Conservation (phyloP, 352 stramenopile species). For the Pythium monospermum region DNA sequence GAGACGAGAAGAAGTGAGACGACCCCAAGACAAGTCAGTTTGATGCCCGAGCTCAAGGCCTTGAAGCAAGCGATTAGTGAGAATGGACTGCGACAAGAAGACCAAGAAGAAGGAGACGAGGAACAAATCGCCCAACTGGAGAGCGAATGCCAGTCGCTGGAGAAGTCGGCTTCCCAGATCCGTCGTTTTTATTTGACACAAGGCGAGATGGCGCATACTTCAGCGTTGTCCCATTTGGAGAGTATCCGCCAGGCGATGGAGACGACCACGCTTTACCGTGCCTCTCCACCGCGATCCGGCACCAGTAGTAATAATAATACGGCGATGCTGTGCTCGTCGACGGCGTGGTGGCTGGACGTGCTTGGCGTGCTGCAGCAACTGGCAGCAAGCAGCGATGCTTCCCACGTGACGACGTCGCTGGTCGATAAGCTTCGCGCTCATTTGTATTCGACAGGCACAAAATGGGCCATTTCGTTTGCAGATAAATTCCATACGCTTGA, state of each 20-base stretch:
- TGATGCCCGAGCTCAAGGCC: slow-evolving; percentile 36
- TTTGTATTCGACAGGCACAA: slow-evolving; percentile 34
- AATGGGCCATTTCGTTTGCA: slow-evolving; percentile 43
- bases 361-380: slow-evolving; percentile 29
- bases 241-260: slow-evolving; percentile 3
- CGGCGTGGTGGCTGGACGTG: slow-evolving; percentile 45
- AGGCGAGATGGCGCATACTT: slow-evolving; percentile 8
- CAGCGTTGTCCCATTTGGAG: slow-evolving; percentile 4
- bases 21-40: slow-evolving; percentile 41
- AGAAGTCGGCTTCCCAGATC: slow-evolving; percentile 9
- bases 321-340: slow-evolving; percentile 32
- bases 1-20: no score
- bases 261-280: slow-evolving; percentile 3
- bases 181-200: slow-evolving; percentile 15
- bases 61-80: slow-evolving; percentile 26
- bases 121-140: slow-evolving; percentile 25
- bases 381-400: not conserved
- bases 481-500: slow-evolving; percentile 34
- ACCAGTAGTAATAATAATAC: not conserved
- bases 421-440: slow-evolving; percentile 42
- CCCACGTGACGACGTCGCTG: slow-evolving; percentile 14
- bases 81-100: slow-evolving; percentile 8
- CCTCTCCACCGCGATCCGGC: not conserved
- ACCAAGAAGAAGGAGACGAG: not conserved
- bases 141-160: slow-evolving; percentile 26